phyloP scores from a whole-genome alignment of 2,329 filamentous ascomycete genomes.

The Clarireedia sp. region DNA sequence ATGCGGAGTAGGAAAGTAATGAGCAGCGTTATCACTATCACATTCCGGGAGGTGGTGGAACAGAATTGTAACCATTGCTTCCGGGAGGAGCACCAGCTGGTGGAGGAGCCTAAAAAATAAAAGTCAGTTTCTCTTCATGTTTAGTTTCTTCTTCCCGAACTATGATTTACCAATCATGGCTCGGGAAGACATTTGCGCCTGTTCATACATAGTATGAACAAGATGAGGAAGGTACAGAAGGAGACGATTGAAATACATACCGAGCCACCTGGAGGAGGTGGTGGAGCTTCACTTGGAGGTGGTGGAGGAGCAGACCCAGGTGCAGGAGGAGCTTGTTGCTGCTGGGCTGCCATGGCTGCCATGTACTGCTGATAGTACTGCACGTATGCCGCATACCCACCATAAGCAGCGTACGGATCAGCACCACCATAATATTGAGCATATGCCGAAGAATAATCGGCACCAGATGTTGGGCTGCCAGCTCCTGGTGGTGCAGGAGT shows the following conservation, averaged over 20 bases:
- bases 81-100: slow-evolving; percentile 47
- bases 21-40: slow-evolving; percentile 19
- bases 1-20: background rate
- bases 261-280: slow-evolving; percentile 51
- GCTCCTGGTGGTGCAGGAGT: slow-evolving; percentile 36
- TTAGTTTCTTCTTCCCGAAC: no score
- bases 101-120: slow-evolving; percentile 40
- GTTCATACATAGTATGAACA: background rate
- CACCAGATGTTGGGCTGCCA: slow-evolving; percentile 37
- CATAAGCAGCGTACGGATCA: slow-evolving; percentile 86
- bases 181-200: background rate
- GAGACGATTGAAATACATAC: slow-evolving; percentile 6
- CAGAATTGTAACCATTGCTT: slow-evolving; percentile 52
- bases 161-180: background rate
- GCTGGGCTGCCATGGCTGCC: slow-evolving; percentile 44
- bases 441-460: slow-evolving; percentile 74
- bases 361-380: slow-evolving; percentile 71
- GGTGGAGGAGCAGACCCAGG: slow-evolving; percentile 46
- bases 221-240: background rate
- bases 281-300: slow-evolving; percentile 48
- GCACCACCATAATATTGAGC: slow-evolving; percentile 67
- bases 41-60: slow-evolving; percentile 44
- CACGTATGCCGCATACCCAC: slow-evolving; percentile 71
- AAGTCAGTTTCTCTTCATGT: slow-evolving; percentile 8
- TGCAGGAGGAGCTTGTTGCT: slow-evolving; percentile 33